phyloP scores from a whole-genome alignment of 345 rosid genomes.

The Gossypium thurberi region DNA sequence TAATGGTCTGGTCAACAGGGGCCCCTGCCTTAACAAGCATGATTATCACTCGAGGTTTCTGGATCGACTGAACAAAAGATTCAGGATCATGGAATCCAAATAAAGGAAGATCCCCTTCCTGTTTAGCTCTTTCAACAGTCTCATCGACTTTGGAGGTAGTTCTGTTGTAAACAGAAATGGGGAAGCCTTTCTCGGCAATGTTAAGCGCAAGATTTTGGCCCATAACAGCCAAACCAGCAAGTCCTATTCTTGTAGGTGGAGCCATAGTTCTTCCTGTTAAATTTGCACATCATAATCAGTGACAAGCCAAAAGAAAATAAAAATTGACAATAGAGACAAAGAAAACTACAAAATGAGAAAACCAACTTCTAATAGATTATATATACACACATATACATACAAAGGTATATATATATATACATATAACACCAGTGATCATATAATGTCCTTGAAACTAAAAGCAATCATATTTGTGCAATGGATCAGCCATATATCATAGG shows the following conservation, averaged over 20 bases:
- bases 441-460: neutral
- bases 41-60: constrained; percentile 85
- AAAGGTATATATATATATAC: neutral
- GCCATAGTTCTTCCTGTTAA: constrained; percentile 51
- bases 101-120: constrained; percentile 75
- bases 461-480: neutral
- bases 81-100: constrained; percentile 85
- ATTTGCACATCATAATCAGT: neutral
- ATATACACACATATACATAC: too few relatives aligned
- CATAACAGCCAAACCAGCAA: constrained; percentile 97
- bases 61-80: constrained; percentile 70
- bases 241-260: constrained; percentile 68
- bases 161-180: constrained; percentile 90
- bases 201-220: constrained; percentile 95
- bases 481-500: neutral
- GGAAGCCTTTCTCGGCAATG: constrained; percentile 92
- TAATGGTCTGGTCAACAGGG: constrained; percentile 86
- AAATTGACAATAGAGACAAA: neutral
- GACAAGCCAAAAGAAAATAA: constrained; percentile 5
- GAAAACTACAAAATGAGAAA: neutral
- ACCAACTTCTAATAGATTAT: neutral
- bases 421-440: neutral
- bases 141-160: constrained; percentile 88
- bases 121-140: constrained; percentile 81
- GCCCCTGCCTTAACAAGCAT: constrained; percentile 97